Base-by-base conservation (phyloP, 2,329 filamentous ascomycete species). In the Thyridium curvatum region DNA sequence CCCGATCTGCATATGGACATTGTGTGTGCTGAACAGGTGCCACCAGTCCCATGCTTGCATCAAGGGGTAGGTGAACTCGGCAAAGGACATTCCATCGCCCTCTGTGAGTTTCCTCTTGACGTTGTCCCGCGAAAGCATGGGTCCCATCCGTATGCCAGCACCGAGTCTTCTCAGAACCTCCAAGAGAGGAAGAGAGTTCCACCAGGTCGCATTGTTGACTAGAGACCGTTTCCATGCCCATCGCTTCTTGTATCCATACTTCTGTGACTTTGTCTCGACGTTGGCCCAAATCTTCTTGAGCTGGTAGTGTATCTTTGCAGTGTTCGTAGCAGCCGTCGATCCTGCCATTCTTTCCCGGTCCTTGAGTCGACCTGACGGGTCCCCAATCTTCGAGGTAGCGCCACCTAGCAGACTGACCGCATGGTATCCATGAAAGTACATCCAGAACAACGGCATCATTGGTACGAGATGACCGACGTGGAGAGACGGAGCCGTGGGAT, bases 31-130 rank as follows among this genome's bases (percentile, higher is more conserved):
- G 62, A 86, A 94, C 65, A 97, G 74, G 50, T 86, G 74, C 86
- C 87, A 97, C 78, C 90, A 98, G 59, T 98, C 93, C 84, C 90
- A 97, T 16, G 84, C 89, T 59, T 98, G 93, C 52, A 97, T 78
- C 13, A 98, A 65, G 1, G 94, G 93, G 55, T 98, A 98, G 32
- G 81, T 77, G 60, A 98, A 95, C 58, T 98, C 93, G 29, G 87
- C 83, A 52, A 94, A 85, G 1, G 90, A 94, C 84, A 98, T 91
- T 51, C 93, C 94, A 46, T 93, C 86, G 30, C 88, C 87, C 38
- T 81, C 81, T n/a, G 76, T 74, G 70, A 97, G 74, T 54, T 89
- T 87, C 41, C 79, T 82, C 62, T 88, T 93, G 35, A 77, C 85
- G 71, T 86, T 93, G 46, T 97, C 91, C 52, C 88, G 81, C 38